Conservation (phyloP, 73 alveolate genomes). For the Symbiodinium natans region DNA sequence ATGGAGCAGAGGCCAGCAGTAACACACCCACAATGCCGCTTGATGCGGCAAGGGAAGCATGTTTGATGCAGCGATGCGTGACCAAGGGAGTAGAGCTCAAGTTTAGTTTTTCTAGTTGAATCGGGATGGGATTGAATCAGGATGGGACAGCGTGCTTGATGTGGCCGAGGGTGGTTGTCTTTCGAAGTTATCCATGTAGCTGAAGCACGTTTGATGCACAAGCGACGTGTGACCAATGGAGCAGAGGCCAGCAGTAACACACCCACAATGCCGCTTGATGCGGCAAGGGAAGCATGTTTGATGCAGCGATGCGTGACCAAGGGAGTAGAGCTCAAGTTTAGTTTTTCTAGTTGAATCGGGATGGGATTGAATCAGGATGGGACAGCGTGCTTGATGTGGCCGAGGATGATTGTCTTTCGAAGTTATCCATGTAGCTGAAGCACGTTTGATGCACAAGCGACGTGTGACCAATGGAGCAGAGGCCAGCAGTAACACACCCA, state of each 20-base stretch:
- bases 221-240: not conserved
- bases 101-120: too few species aligned
- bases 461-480: not conserved
- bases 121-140: too few species aligned
- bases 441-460: not conserved
- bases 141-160: too few species aligned
- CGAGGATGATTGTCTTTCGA: not conserved
- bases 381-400: too few species aligned
- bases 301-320: not conserved
- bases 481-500: not conserved
- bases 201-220: not conserved
- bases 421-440: slow-evolving; percentile 7
- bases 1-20: not conserved
- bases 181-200: not conserved
- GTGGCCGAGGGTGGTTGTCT: not conserved
- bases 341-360: too few species aligned
- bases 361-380: too few species aligned
- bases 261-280: not conserved
- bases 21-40: not conserved
- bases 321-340: too few species aligned
- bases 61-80: not conserved
- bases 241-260: not conserved
- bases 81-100: too few species aligned
- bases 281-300: too few species aligned
- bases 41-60: too few species aligned